These are phyloP conservation scores for Dictyostelium firmibasis DNA, from an alignment of 78 protist species.

Conservation along the genomic window DNA sequence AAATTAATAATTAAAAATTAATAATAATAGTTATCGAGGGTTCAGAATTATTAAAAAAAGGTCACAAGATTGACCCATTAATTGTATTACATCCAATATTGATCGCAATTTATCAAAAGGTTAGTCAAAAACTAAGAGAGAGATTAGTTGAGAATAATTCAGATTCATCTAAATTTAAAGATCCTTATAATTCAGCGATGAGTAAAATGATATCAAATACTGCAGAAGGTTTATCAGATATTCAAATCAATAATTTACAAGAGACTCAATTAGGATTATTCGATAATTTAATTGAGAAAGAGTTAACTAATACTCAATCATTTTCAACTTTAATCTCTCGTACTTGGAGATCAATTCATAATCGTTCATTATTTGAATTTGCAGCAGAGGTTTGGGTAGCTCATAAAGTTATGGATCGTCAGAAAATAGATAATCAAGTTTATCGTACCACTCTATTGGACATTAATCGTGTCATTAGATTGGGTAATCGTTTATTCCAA, in stretches of 20 bases:
- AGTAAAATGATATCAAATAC: constrained; percentile 67
- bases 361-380: constrained; percentile 66
- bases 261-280: constrained; percentile 61
- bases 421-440: constrained; percentile 41
- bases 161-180: constrained; percentile 11
- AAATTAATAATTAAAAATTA: neutral
- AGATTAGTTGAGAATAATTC: constrained; percentile 39
- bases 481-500: constrained; percentile 18
- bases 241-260: constrained; percentile 74
- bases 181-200: constrained; percentile 56
- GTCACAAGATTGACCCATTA: constrained; percentile 45
- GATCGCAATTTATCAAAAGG: constrained; percentile 70
- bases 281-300: constrained; percentile 61
- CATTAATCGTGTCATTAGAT: constrained; percentile 40
- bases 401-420: constrained; percentile 65
- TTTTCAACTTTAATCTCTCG: constrained; percentile 6
- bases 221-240: constrained; percentile 60
- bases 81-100: constrained; percentile 68
- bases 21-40: constrained; percentile 31
- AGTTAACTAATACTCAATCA: constrained; percentile 36
- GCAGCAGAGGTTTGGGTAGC: constrained; percentile 74
- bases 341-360: constrained; percentile 70
- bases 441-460: constrained; percentile 54
- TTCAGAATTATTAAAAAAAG: constrained; percentile 11
- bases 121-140: constrained; percentile 52